Evolutionary conservation across 1,284 basidiomycete species (phyloP).

Genomic region (Cystobasidiaceae sp.): DNA sequence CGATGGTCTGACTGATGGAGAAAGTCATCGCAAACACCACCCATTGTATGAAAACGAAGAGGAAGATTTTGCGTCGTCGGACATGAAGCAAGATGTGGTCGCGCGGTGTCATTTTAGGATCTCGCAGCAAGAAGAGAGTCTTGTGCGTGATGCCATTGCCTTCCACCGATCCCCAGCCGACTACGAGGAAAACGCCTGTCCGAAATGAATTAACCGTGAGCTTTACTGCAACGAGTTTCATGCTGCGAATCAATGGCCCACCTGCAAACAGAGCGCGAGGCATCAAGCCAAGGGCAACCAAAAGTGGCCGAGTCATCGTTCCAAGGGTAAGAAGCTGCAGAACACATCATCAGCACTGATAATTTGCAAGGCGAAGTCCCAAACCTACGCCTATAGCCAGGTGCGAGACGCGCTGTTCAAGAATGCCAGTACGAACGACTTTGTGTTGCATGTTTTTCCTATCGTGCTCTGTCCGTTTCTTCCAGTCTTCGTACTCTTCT

Average conservation of each 20-base stretch:
- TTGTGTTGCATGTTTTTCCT: slow-evolving; percentile 44
- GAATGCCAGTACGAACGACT: slow-evolving; percentile 69
- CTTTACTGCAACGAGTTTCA: not conserved
- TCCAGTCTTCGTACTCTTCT: slow-evolving; percentile 32
- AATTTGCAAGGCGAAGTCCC: slow-evolving; percentile 45
- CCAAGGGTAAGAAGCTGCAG: slow-evolving; percentile 50
- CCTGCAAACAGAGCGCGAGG: slow-evolving; percentile 40
- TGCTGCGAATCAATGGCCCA: not conserved
- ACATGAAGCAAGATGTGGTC: slow-evolving; percentile 69
- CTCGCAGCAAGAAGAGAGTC: slow-evolving; percentile 73
- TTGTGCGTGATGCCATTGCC: slow-evolving; percentile 80
- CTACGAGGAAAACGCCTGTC: slow-evolving; percentile 34
- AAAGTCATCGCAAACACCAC: slow-evolving; percentile 83
- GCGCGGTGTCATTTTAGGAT: slow-evolving; percentile 59
- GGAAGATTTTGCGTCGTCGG: slow-evolving; percentile 65
- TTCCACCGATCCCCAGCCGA: slow-evolving; percentile 50
- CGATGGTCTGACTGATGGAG: slow-evolving; percentile 85
- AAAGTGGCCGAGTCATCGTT: slow-evolving; percentile 73
- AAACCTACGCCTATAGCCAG: slow-evolving; percentile 75
- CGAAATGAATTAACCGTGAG: not conserved
- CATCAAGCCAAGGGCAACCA: slow-evolving; percentile 68
- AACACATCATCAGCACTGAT: too few species aligned
- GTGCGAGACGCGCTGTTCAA: slow-evolving; percentile 85
- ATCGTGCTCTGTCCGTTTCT: slow-evolving; percentile 28
- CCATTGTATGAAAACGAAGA: slow-evolving; percentile 75